phyloP scores from a whole-genome alignment of 2,329 filamentous ascomycete species.

The Leptographium wingfieldii region DNA sequence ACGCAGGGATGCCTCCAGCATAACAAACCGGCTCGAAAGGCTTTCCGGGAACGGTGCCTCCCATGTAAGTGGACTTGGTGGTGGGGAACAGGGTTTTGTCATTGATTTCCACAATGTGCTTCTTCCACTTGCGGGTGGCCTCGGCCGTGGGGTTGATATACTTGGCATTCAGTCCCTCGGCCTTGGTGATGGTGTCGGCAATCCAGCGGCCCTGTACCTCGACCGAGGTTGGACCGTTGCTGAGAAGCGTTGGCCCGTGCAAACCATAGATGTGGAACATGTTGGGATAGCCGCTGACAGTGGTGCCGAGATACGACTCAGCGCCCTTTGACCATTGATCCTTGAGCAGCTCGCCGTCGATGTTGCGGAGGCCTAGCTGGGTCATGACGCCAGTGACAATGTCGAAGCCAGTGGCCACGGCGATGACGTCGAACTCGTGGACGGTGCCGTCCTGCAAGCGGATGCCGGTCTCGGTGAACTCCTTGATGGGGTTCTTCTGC shows the following conservation, averaged over 20 bases:
- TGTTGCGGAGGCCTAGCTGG: slow-evolving; percentile 29
- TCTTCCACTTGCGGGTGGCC: slow-evolving; percentile 35
- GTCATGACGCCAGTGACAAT: slow-evolving; percentile 25
- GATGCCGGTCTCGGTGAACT: slow-evolving; percentile 29
- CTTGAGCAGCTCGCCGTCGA: slow-evolving; percentile 23
- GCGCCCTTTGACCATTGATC: slow-evolving; percentile 30
- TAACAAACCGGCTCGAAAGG: slow-evolving; percentile 38
- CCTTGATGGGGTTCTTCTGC: slow-evolving; percentile 25
- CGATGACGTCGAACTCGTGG: slow-evolving; percentile 30
- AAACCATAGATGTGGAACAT: slow-evolving; percentile 42
- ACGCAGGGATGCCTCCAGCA: slow-evolving; percentile 25
- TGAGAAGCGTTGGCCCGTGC: slow-evolving; percentile 42
- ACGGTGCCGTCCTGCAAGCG: slow-evolving; percentile 26
- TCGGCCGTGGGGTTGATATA: slow-evolving; percentile 36
- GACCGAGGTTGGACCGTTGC: slow-evolving; percentile 41
- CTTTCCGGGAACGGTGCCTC: slow-evolving; percentile 41
- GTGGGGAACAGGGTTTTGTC: slow-evolving; percentile 35
- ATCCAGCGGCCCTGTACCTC: slow-evolving; percentile 47
- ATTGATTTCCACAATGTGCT: slow-evolving; percentile 32
- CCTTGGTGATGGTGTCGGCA: slow-evolving; percentile 34
- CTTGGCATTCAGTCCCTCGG: slow-evolving; percentile 30
- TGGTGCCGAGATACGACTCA: slow-evolving; percentile 31
- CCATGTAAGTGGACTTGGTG: slow-evolving; percentile 41
- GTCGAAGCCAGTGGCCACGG: slow-evolving; percentile 32
- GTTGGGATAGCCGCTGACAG: slow-evolving; percentile 32